phyloP scores from a whole-genome alignment of 306 rosid species.

The Malus orientalis region DNA sequence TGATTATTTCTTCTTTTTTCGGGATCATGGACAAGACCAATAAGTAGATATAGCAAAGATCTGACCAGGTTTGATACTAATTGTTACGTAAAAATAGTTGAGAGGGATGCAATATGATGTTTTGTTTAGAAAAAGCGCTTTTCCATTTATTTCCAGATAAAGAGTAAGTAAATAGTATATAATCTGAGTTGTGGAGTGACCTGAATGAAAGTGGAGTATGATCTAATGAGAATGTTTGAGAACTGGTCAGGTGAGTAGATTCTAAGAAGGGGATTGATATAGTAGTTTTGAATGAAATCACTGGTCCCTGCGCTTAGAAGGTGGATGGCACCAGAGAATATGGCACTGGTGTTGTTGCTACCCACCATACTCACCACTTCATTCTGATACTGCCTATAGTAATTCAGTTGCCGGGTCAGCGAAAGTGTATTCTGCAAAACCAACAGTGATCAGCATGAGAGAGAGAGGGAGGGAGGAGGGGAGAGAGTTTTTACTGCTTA shows the following conservation, averaged over 20 bases:
- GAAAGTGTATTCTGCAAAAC: conserved; percentile 35
- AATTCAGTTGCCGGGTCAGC: conserved; percentile 40
- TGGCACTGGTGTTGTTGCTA: conserved; percentile 29
- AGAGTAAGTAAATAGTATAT: neutral
- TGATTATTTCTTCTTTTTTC: neutral
- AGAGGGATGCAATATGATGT: neutral
- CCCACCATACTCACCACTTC: conserved; percentile 45
- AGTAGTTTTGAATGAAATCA: conserved; percentile 59
- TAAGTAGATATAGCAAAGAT: too few species aligned
- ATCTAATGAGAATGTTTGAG: conserved; percentile 38
- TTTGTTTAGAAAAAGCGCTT: neutral
- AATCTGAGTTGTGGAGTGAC: conserved; percentile 11
- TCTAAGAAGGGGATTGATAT: conserved; percentile 30
- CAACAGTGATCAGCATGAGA: neutral
- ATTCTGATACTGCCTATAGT: conserved; percentile 43
- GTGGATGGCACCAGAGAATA: conserved; percentile 44
- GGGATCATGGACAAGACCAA: neutral
- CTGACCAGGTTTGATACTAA: too few species aligned
- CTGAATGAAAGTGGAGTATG: conserved; percentile 46
- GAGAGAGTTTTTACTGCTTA: conserved; percentile 9
- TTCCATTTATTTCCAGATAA: too few species aligned
- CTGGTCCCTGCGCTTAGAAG: conserved; percentile 54
- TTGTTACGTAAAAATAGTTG: neutral
- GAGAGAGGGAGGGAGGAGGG: neutral
- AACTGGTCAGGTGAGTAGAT: conserved; percentile 35